Percentiles rank a stretch among this genome's conserved stretches.
These are phyloP conservation scores for Talaromyces verruculosus DNA, from an alignment of 2,329 filamentous ascomycete genomes.

Conservation along the genomic window DNA sequence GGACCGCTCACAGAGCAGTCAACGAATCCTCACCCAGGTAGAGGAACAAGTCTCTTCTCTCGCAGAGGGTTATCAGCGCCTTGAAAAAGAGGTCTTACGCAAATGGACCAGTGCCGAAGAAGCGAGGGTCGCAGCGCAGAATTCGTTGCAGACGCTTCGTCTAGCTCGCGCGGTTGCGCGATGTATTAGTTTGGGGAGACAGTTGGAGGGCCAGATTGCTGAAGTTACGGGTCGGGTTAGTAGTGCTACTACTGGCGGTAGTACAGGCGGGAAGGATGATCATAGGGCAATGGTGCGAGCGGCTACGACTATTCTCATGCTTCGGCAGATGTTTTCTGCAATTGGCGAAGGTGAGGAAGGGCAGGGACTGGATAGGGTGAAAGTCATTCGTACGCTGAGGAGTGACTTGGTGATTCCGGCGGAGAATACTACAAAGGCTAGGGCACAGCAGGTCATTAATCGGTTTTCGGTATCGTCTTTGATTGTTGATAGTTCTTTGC, in stretches of 20 bases:
- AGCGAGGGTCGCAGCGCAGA: constrained; percentile 71
- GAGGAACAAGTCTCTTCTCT: constrained; percentile 77
- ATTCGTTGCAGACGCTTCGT: constrained; percentile 76
- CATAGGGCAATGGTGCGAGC: constrained; percentile 79
- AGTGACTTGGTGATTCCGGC: constrained; percentile 68
- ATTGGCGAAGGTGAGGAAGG: constrained; percentile 72
- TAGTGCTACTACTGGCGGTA: neutral
- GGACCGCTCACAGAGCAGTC: constrained; percentile 69
- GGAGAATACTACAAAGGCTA: constrained; percentile 70
- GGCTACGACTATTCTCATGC: constrained; percentile 71
- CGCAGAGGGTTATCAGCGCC: constrained; percentile 78
- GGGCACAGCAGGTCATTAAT: constrained; percentile 74
- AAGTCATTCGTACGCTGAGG: constrained; percentile 69
- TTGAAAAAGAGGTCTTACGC: constrained; percentile 81
- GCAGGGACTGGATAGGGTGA: constrained; percentile 70
- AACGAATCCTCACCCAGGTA: constrained; percentile 70
- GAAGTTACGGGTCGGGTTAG: constrained; percentile 58
- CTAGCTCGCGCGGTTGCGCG: constrained; percentile 74
- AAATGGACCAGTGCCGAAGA: constrained; percentile 85
- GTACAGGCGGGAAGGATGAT: constrained; percentile 58
- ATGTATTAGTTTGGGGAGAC: constrained; percentile 76
- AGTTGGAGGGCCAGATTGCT: constrained; percentile 80
- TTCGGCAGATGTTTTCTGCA: constrained; percentile 70
- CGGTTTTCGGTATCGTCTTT: constrained; percentile 75
- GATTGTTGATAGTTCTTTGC: constrained; percentile 29